Evolutionary conservation across 768 basidiomycete species (phyloP).

Genomic region (Lyophyllum semitale): DNA sequence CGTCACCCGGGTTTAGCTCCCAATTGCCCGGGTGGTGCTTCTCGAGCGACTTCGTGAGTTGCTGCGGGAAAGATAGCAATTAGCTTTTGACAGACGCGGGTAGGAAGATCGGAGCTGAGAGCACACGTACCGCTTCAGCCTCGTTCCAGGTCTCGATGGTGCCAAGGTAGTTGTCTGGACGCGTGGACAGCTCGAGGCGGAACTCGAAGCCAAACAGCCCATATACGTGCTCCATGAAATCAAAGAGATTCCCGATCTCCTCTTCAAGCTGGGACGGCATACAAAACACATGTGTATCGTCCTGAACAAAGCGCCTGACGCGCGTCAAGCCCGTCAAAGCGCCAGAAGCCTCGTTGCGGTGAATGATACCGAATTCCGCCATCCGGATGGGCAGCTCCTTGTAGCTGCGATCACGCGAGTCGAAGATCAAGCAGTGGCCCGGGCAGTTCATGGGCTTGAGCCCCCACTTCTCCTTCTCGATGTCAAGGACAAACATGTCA

Average conservation of each 20-base stretch:
- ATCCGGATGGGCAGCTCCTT: slow-evolving; percentile 95
- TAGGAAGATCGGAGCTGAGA: background rate
- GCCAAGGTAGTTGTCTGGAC: slow-evolving; percentile 93
- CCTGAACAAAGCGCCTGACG: slow-evolving; percentile 94
- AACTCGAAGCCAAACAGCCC: slow-evolving; percentile 94
- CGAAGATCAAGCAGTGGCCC: slow-evolving; percentile 95
- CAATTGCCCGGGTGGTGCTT: slow-evolving; percentile 86
- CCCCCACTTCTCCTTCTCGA: slow-evolving; percentile 96
- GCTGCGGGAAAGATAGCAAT: slow-evolving; percentile 42
- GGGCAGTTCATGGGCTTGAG: slow-evolving; percentile 99
- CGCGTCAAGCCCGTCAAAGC: slow-evolving; percentile 91
- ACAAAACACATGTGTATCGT: slow-evolving; percentile 99
- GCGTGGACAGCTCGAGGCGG: slow-evolving; percentile 91
- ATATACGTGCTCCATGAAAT: slow-evolving; percentile 94
- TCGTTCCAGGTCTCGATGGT: slow-evolving; percentile 86
- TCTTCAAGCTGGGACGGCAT: slow-evolving; percentile 91
- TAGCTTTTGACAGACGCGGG: slow-evolving; percentile 1
- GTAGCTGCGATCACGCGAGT: slow-evolving; percentile 90
- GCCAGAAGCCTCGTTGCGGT: slow-evolving; percentile 95
- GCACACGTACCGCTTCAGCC: slow-evolving; percentile 75
- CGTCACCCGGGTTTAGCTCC: slow-evolving; percentile 93
- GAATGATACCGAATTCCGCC: slow-evolving; percentile 98
- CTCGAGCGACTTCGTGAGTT: slow-evolving; percentile 83
- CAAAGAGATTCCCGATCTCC: slow-evolving; percentile 86
- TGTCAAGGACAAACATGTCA: slow-evolving; percentile 93